These are phyloP conservation scores for Backusella tarrabulga DNA, from an alignment of 192 early-diverging fungal species.

Conservation along the genomic window DNA sequence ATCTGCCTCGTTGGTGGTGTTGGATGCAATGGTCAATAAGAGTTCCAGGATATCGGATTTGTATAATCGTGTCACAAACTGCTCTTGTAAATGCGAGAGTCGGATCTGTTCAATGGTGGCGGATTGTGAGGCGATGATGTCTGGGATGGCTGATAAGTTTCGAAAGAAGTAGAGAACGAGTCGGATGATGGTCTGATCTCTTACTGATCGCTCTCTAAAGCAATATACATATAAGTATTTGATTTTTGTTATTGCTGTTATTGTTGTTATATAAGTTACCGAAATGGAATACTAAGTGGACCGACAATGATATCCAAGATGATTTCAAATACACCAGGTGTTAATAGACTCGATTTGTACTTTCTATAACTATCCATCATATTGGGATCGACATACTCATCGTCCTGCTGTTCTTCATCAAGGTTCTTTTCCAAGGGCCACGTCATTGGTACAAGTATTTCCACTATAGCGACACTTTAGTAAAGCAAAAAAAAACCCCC, in stretches of 20 bases:
- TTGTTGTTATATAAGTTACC: constrained; percentile 21
- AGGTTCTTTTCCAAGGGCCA: constrained; percentile 74
- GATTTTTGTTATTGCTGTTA: neutral
- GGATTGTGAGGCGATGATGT: constrained; percentile 57
- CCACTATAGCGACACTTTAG: constrained; percentile 45
- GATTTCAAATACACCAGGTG: constrained; percentile 47
- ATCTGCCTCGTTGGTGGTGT: constrained; percentile 53
- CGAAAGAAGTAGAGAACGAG: constrained; percentile 73
- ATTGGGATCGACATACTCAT: constrained; percentile 34
- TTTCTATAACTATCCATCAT: constrained; percentile 52
- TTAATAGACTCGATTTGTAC: constrained; percentile 77
- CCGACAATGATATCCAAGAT: constrained; percentile 52
- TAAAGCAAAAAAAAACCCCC: too few relatives aligned
- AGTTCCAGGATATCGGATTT: constrained; percentile 65
- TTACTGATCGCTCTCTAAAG: constrained; percentile 50
- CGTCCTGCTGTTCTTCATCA: constrained; percentile 39
- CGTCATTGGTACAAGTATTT: constrained; percentile 87
- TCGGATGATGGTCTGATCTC: constrained; percentile 62
- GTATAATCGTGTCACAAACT: constrained; percentile 38
- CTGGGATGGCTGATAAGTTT: constrained; percentile 81
- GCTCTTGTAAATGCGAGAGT: constrained; percentile 61
- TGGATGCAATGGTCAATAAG: constrained; percentile 68
- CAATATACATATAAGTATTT: neutral
- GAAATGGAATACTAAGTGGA: constrained; percentile 46
- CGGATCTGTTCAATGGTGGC: constrained; percentile 53